phyloP scores from a whole-genome alignment of 768 basidiomycete species.

The Serendipita sp. region DNA sequence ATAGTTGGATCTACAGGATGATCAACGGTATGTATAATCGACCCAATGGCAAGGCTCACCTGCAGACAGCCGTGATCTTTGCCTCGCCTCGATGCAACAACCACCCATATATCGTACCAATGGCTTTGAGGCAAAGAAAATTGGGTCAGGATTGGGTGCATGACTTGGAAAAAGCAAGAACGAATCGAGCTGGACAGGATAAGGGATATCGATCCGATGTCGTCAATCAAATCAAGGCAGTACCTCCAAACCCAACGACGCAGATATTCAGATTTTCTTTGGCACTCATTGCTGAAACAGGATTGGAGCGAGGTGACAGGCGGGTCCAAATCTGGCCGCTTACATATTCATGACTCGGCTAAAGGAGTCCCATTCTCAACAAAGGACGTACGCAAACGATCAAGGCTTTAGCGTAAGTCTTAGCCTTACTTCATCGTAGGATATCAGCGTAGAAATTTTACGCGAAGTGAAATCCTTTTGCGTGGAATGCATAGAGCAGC shows the following conservation, averaged over 20 bases:
- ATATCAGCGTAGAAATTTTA: not conserved
- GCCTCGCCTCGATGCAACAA: slow-evolving; percentile 16
- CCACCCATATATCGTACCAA: slow-evolving; percentile 21
- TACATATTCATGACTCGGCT: too few species aligned
- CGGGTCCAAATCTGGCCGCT: too few species aligned
- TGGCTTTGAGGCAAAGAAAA: slow-evolving; percentile 13
- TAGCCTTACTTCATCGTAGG: too few species aligned
- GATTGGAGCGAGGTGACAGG: too few species aligned
- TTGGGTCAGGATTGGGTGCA: not conserved
- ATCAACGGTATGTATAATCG: slow-evolving; percentile 10
- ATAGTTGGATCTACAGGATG: slow-evolving; percentile 3
- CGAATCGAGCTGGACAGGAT: not conserved
- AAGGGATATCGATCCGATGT: not conserved
- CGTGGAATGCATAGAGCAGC: slow-evolving; percentile 44
- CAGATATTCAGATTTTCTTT: slow-evolving; percentile 7
- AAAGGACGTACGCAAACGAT: too few species aligned
- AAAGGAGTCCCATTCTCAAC: too few species aligned
- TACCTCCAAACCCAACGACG: slow-evolving; percentile 14
- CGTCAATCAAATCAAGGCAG: not conserved
- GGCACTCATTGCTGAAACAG: too few species aligned
- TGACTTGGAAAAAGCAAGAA: not conserved
- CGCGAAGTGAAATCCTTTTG: slow-evolving; percentile 12
- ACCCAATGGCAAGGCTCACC: slow-evolving; percentile 14
- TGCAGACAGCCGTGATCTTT: slow-evolving; percentile 20
- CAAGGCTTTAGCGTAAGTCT: too few species aligned